Evolutionary conservation across 495 filamentous ascomycete genomes (phyloP).

Genomic region (Stereocaulon alpinum): DNA sequence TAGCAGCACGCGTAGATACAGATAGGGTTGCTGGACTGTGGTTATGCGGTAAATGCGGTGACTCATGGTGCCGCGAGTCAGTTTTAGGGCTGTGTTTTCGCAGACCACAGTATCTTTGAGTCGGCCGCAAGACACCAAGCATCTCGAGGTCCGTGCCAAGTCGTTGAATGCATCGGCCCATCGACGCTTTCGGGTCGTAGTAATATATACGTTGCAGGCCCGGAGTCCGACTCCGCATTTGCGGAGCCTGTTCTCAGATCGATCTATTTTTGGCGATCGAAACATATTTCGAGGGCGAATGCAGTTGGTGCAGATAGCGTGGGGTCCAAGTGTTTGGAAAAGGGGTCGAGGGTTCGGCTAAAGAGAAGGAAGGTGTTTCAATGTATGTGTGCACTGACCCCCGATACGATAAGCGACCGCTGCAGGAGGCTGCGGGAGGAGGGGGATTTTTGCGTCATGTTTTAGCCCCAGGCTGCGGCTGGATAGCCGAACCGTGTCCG

Average conservation of each 20-base stretch:
- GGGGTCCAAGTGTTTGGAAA: not conserved
- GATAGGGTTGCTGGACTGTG: not conserved
- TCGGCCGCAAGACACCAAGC: no score
- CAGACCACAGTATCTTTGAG: no score
- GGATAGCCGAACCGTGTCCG: not conserved
- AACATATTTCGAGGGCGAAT: not conserved
- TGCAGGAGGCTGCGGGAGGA: not conserved
- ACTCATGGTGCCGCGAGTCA: no score
- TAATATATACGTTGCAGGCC: no score
- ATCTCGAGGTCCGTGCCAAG: no score
- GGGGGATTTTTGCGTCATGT: not conserved
- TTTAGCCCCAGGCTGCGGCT: not conserved
- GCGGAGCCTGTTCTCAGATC: no score
- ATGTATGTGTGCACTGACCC: slow-evolving; percentile 2
- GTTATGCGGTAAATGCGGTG: not conserved
- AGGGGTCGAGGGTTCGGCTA: not conserved
- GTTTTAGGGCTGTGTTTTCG: no score
- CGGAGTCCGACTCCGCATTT: no score
- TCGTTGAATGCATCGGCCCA: no score
- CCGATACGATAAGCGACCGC: not conserved
- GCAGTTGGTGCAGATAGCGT: not conserved
- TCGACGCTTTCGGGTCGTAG: no score
- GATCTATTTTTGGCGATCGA: not conserved
- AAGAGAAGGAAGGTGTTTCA: not conserved
- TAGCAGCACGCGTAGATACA: slow-evolving; percentile 2